phyloP scores from a whole-genome alignment of 805 yeast genomes.

The Kodamaea kakaduensis region DNA sequence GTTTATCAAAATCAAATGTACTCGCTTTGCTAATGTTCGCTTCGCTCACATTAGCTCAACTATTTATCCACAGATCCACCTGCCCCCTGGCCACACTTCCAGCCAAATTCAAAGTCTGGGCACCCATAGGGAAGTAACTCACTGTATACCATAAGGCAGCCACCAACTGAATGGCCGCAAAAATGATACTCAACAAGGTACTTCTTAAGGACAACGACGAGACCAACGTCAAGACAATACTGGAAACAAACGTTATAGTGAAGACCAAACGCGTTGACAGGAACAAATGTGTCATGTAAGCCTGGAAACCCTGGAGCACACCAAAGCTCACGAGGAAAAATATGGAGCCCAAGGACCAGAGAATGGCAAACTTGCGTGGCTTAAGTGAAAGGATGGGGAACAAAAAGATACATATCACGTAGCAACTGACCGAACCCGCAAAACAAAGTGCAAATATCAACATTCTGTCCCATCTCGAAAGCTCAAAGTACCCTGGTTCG shows the following conservation, averaged over 20 bases:
- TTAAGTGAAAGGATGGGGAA: slow-evolving; percentile 41
- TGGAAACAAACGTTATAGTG: slow-evolving; percentile 34
- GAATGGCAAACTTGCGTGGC: slow-evolving; percentile 44
- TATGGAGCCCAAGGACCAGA: slow-evolving; percentile 45
- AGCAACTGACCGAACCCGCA: slow-evolving; percentile 40
- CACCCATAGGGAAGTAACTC: slow-evolving; percentile 46
- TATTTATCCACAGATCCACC: slow-evolving; percentile 41
- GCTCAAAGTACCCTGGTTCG: slow-evolving; percentile 41
- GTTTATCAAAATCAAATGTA: no score
- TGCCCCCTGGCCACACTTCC: slow-evolving; percentile 41
- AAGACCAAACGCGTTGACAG: slow-evolving; percentile 40
- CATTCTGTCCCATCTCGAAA: slow-evolving; percentile 46
- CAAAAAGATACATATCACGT: slow-evolving; percentile 39
- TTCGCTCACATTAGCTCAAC: slow-evolving; percentile 15
- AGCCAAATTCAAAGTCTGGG: slow-evolving; percentile 40
- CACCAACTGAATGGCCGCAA: slow-evolving; percentile 38
- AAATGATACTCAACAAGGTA: slow-evolving; percentile 35
- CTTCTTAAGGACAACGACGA: slow-evolving; percentile 35
- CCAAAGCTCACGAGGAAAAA: slow-evolving; percentile 45
- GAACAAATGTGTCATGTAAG: slow-evolving; percentile 39
- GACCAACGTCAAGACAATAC: slow-evolving; percentile 38
- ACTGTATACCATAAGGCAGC: slow-evolving; percentile 45
- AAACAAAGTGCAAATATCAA: slow-evolving; percentile 41
- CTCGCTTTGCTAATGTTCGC: no score
- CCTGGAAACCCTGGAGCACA: slow-evolving; percentile 39